A percentile compares a stretch with the other conserved stretches of the same genome.
These are phyloP conservation scores for Datisca glomerata DNA, from an alignment of 306 rosid species.

Conservation along the genomic window DNA sequence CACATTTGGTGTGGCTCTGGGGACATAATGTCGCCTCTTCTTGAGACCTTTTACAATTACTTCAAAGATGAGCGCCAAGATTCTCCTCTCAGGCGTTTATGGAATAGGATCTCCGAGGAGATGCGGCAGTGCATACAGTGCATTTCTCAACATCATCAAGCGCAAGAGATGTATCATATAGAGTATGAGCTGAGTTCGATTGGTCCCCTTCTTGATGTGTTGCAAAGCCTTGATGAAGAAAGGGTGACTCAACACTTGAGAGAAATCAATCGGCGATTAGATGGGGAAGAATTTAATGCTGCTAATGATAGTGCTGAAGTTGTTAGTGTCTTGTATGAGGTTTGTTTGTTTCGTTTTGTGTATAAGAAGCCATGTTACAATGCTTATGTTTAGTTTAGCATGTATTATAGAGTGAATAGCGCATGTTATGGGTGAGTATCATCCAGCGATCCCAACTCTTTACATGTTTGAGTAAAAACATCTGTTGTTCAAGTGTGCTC, in stretches of 20 bases:
- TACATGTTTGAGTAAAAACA: no score
- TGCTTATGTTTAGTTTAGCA: neutral
- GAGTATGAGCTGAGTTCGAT: conserved; percentile 74
- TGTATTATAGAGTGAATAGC: no score
- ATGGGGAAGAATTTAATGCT: conserved; percentile 43
- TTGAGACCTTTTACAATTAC: conserved; percentile 91
- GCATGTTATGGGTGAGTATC: no score
- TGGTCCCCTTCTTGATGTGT: conserved; percentile 73
- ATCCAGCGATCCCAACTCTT: no score
- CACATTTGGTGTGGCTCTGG: conserved; percentile 89
- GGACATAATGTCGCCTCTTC: conserved; percentile 89
- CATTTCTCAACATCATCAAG: conserved; percentile 81
- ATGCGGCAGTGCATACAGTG: conserved; percentile 68
- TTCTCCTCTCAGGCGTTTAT: conserved; percentile 71
- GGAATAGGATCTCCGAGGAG: conserved; percentile 79
- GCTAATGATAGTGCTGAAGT: conserved; percentile 55
- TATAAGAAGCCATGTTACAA: neutral
- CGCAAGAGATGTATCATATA: conserved; percentile 47
- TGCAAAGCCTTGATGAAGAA: conserved; percentile 68
- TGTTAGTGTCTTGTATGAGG: conserved; percentile 80
- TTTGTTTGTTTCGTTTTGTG: conserved; percentile 1
- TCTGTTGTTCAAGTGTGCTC: no score
- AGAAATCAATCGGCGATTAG: conserved; percentile 48
- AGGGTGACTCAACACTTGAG: conserved; percentile 58
- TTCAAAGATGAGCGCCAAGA: conserved; percentile 54